phyloP scores from a whole-genome alignment of 148 eudicot species.

The Simmondsia chinensis region DNA sequence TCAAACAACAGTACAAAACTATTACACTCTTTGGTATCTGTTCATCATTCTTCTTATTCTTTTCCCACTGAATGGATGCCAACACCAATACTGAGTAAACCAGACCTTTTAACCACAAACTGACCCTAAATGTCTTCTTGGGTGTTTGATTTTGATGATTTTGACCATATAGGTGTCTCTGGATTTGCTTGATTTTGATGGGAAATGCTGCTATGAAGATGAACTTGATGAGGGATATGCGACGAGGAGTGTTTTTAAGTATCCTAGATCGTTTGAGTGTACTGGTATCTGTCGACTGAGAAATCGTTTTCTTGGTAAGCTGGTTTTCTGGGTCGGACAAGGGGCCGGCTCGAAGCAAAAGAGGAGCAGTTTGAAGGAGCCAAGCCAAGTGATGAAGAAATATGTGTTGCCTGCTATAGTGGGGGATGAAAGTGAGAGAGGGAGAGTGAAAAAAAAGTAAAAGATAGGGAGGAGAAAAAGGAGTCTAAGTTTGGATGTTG shows the following conservation, averaged over 20 bases:
- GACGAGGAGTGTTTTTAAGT: constrained; percentile 10
- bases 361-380: constrained; percentile 23
- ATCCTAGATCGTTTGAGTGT: no score
- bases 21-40: neutral
- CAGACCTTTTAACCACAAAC: neutral
- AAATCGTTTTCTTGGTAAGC: no score
- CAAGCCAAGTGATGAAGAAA: constrained; percentile 73
- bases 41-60: neutral
- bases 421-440: constrained; percentile 34
- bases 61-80: constrained; percentile 10
- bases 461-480: constrained; percentile 51
- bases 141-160: neutral
- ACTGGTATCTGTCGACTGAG: no score
- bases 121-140: neutral
- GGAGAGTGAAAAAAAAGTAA: constrained; percentile 45
- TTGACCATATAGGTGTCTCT: neutral
- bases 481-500: constrained; percentile 35
- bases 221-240: constrained; percentile 22
- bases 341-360: constrained; percentile 21
- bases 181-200: constrained; percentile 14
- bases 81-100: neutral
- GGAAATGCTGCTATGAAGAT: constrained; percentile 41
- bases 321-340: neutral
- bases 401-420: constrained; percentile 25
- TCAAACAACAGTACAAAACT: constrained; percentile 1